phyloP scores from a whole-genome alignment of 495 filamentous ascomycete genomes.

The Trichodelitschia bisporula region DNA sequence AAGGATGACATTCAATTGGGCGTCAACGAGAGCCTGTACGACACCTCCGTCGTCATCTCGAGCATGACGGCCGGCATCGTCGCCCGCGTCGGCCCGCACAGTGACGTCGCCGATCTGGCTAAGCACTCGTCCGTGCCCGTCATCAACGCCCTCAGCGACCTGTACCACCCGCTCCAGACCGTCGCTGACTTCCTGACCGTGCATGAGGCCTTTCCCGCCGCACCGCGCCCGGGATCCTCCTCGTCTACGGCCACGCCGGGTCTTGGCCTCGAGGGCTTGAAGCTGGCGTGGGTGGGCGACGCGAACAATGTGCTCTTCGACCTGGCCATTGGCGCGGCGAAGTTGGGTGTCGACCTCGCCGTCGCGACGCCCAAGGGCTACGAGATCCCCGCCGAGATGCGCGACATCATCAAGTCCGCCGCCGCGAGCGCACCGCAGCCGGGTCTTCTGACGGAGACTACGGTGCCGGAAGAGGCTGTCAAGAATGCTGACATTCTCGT shows the following conservation, averaged over 20 bases:
- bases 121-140: conserved; percentile 67
- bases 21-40: conserved; percentile 72
- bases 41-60: conserved; percentile 71
- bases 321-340: conserved; percentile 59
- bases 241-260: conserved; percentile 14
- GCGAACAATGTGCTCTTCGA: conserved; percentile 95
- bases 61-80: conserved; percentile 84
- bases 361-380: conserved; percentile 75
- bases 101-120: conserved; percentile 55
- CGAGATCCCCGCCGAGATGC: conserved; percentile 47
- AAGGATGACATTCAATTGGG: conserved; percentile 90
- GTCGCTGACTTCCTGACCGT: conserved; percentile 86
- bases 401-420: conserved; percentile 35
- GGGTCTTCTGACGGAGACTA: conserved; percentile 50
- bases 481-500: conserved; percentile 74
- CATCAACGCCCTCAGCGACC: conserved; percentile 78
- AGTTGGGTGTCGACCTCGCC: conserved; percentile 62
- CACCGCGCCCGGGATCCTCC: conserved; percentile 17
- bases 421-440: conserved; percentile 26
- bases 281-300: conserved; percentile 90
- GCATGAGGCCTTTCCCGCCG: conserved; percentile 32
- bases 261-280: conserved; percentile 54
- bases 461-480: conserved; percentile 66
- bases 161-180: conserved; percentile 77
- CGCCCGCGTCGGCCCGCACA: conserved; percentile 64